Evolutionary conservation across 768 basidiomycete species (phyloP).

Genomic region (Holtermanniella nyarrowii): DNA sequence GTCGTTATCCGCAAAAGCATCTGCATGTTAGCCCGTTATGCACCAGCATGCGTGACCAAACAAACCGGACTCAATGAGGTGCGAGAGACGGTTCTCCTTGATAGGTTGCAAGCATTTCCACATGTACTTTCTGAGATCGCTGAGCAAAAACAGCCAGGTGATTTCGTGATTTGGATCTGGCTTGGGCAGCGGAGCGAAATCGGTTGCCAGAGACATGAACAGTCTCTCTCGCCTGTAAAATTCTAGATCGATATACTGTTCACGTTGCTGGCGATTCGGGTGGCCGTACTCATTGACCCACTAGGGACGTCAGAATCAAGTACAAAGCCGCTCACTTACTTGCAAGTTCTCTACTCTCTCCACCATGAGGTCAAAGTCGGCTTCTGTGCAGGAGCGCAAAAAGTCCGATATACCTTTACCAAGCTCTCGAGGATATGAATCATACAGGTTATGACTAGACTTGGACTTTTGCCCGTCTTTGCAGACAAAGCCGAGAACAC

Average conservation of each 20-base stretch:
- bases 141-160: too few species aligned
- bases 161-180: too few species aligned
- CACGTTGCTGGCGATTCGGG: not conserved
- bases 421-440: conserved; percentile 8
- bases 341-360: not conserved
- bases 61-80: too few species aligned
- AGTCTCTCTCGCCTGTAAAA: not conserved
- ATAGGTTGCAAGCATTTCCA: too few species aligned
- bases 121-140: too few species aligned
- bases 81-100: too few species aligned
- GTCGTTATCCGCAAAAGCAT: too few species aligned
- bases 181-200: too few species aligned
- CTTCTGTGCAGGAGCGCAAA: conserved; percentile 1
- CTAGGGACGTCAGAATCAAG: not conserved
- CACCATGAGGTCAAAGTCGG: conserved; percentile 1
- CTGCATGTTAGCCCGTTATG: conserved; percentile 5
- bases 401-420: conserved; percentile 6
- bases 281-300: not conserved
- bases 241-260: not conserved
- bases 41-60: too few species aligned
- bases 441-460: conserved; percentile 4
- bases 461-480: not conserved
- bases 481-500: conserved; percentile 8
- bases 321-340: not conserved
- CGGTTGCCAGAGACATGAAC: too few species aligned